These are phyloP conservation scores for Coemansia sp. DNA, from an alignment of 371 early-diverging fungal species.

Conservation along the genomic window DNA sequence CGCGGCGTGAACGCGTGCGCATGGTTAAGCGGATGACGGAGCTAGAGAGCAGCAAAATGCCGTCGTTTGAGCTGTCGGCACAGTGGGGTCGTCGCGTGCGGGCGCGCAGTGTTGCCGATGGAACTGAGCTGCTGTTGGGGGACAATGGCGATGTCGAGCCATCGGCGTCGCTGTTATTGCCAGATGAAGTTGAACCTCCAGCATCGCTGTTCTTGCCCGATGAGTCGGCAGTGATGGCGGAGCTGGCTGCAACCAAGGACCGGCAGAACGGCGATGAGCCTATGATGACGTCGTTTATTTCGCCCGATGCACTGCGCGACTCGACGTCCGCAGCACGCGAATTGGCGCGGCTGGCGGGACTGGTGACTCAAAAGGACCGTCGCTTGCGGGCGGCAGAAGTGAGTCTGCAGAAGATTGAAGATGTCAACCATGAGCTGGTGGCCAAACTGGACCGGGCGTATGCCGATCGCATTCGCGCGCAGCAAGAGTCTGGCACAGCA, in stretches of 20 bases:
- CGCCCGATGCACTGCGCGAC: slow-evolving; percentile 14
- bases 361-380: slow-evolving; percentile 16
- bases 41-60: slow-evolving; percentile 33
- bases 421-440: slow-evolving; percentile 26
- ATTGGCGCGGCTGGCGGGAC: slow-evolving; percentile 19
- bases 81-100: slow-evolving; percentile 43
- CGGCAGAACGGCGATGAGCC: background rate
- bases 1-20: slow-evolving; percentile 34
- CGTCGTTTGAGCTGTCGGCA: slow-evolving; percentile 40
- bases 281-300: background rate
- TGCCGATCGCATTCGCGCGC: slow-evolving; percentile 25
- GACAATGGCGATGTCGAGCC: slow-evolving; percentile 6
- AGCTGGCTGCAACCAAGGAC: slow-evolving; percentile 6
- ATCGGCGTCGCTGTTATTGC: slow-evolving; percentile 11
- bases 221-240: slow-evolving; percentile 30
- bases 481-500: slow-evolving; percentile 28
- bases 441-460: slow-evolving; percentile 28
- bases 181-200: background rate
- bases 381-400: slow-evolving; percentile 10
- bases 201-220: slow-evolving; percentile 22
- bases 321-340: slow-evolving; percentile 19
- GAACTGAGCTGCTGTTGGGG: slow-evolving; percentile 9
- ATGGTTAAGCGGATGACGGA: slow-evolving; percentile 40
- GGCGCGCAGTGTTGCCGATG: slow-evolving; percentile 33
- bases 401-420: slow-evolving; percentile 25